Evolutionary conservation across 345 rosid genomes (phyloP), one percentile per base, ranked within the genome.

Genomic region (Eutrema japonicum): DNA sequence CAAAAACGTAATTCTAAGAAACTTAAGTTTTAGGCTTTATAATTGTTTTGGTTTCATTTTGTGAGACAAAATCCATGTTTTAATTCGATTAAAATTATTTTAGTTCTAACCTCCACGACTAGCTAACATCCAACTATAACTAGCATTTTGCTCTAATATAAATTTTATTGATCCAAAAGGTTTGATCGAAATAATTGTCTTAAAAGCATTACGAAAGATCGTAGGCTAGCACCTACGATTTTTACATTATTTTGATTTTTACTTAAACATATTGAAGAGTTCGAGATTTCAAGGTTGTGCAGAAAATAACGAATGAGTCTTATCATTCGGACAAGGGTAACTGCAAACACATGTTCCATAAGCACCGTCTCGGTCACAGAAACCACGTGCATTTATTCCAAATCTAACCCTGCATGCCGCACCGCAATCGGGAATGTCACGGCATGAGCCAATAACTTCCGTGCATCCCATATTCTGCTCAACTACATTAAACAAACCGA

Each of bases 381-480:
- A 6, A 9, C 71, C 71, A 54, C 0, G 4, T 35, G 66, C 42
- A 0, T 12, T 3, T 48, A 10, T 14, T 67, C 78, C 68, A 56
- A 38, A n/a, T 18, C 0, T 4, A 10, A 2, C 2, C 38, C 7
- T 57, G 32, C 73, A 74, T 13, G 37, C 5, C 0, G 4, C 3
- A 47, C 9, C 12, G 11, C 77, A 56, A 13, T 47, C 60, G 12
- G 4, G 10, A 45, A 66, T 47, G 4, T 27, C n/a, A 3, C 22
- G 60, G 38, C 78, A 74, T 13, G 67, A 7, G 6, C 73, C 78
- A 41, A 74, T 13, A 32, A 40, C 45, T 13, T 2, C 38, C 50
- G 2, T 22, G 32, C 78, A 57, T 42, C 27, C 61, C 72, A 41
- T 65, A 49, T 58, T 74, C 9, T 74, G 35, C 7, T 58, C 53